Conservation (phyloP, 805 yeast genomes). For the Kodamaea hsintzibuensis region DNA sequence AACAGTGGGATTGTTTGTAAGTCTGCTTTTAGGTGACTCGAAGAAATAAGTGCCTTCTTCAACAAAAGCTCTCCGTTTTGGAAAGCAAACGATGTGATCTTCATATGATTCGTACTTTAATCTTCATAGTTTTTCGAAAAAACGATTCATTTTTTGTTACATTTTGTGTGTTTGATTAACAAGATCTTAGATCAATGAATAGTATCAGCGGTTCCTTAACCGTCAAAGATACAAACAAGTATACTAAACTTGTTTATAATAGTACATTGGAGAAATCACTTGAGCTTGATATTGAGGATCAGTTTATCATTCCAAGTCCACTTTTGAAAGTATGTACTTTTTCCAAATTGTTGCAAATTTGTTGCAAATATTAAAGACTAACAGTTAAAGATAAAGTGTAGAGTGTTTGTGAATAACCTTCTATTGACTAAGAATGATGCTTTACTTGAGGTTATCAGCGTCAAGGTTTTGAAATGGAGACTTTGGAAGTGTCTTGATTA, state of each 20-base stretch:
- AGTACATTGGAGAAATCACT: neutral
- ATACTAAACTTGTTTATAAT: neutral
- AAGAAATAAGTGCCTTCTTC: neutral
- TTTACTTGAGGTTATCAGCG: constrained; percentile 15
- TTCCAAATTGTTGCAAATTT: neutral
- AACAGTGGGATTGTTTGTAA: neutral
- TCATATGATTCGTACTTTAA: neutral
- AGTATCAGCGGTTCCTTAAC: neutral
- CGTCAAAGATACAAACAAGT: neutral
- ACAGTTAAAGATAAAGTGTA: constrained; percentile 8
- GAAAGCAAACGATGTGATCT: neutral
- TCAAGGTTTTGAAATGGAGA: neutral
- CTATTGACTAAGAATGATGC: constrained; percentile 8
- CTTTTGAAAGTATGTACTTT: constrained; percentile 9
- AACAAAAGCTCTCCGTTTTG: constrained; percentile 6
- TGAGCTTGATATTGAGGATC: neutral
- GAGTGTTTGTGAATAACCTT: constrained; percentile 15
- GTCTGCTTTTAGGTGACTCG: neutral
- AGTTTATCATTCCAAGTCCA: constrained; percentile 11
- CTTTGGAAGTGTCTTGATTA: constrained; percentile 11
- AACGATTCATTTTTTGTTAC: neutral
- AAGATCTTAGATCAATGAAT: neutral
- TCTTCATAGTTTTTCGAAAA: neutral
- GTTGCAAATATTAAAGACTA: constrained; percentile 3
- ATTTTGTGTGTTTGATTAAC: neutral